Conservation (phyloP, 139 green algal genomes). For the Coelastrella sp. region DNA sequence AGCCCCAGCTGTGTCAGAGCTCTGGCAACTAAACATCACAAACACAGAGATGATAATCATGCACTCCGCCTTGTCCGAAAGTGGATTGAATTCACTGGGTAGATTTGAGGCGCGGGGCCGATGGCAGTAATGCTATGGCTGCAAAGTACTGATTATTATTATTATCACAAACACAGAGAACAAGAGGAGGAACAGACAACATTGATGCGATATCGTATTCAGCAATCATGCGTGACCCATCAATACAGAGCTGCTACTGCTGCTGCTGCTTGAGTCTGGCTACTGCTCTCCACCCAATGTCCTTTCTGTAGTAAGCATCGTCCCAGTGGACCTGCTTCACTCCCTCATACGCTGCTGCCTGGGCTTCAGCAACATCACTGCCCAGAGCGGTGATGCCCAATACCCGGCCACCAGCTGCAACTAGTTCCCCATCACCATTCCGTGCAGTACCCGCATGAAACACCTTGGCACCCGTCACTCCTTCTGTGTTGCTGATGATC, state of each 20-base stretch:
- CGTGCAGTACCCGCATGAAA: slow-evolving; percentile 89
- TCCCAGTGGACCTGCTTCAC: slow-evolving; percentile 85
- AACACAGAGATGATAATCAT: no score
- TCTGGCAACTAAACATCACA: no score
- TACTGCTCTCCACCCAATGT: slow-evolving; percentile 92
- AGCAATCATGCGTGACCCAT: neutral
- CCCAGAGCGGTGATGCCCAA: slow-evolving; percentile 86
- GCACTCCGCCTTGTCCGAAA: no score
- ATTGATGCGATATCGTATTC: no score
- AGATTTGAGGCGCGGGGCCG: no score
- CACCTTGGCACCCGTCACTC: slow-evolving; percentile 77
- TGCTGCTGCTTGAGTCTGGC: slow-evolving; percentile 47
- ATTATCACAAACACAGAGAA: no score
- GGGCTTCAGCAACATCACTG: slow-evolving; percentile 72
- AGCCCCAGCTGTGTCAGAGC: no score
- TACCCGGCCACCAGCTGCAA: slow-evolving; percentile 82
- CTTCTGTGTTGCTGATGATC: slow-evolving; percentile 78
- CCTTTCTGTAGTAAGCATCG: slow-evolving; percentile 86
- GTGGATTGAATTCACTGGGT: no score
- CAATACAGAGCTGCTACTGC: neutral
- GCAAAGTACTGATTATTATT: no score
- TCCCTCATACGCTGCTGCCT: slow-evolving; percentile 83
- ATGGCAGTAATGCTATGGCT: no score
- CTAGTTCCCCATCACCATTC: slow-evolving; percentile 45
- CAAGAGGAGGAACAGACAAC: no score